Evolutionary conservation across 352 stramenopile species (phyloP), one percentile per base, ranked within the genome.

Genomic region (Halophytophthora batemanensis): DNA sequence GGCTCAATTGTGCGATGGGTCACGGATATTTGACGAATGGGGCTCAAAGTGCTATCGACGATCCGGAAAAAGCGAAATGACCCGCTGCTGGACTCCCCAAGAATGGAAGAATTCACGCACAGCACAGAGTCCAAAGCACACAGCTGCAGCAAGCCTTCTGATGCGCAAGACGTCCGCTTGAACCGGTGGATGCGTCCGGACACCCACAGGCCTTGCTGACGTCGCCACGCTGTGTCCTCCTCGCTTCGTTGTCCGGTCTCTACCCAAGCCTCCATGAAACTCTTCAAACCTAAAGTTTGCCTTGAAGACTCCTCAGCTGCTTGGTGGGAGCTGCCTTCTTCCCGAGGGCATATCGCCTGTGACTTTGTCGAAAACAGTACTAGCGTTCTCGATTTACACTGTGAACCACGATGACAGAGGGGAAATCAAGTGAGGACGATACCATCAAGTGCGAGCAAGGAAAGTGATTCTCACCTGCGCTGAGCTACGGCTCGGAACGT

Each of bases 51-150:
- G 33, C 37, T 45, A 13, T n/a, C 35, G 12, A 21, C 28, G 7
- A 70, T 29, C 6, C 43, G 50, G 25, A 63, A 70, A 23, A 65
- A 66, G 0, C 61, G 56, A 17, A 70, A 45, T n/a, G 50, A 63
- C 7, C 52, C 55, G 45, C 51, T 60, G 3, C 51, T 42, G 29
- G 51, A 31, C 11, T 64, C 59, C 29, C 66, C 36, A 25, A 70
- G 34, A 35, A 66, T 47, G 0, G 46, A 66, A 8, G 51, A 51
- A 11, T 70, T 70, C 25, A 66, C 47, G 39, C 48, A 64, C 2
- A 70, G 1, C 21, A 63, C 19, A 1, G 61, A 70, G 19, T 70
- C 61, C 56, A 56, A 70, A 1, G 36, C 50, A 40, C 40, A 66
- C 11, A 66, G 45, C 3, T 25, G 45, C 33, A 63, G 17, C 11